A percentile compares a stretch with the other conserved stretches of the same genome.
These are phyloP conservation scores for Dissophora ornata DNA, from an alignment of 192 early-diverging fungal genomes.

Conservation along the genomic window DNA sequence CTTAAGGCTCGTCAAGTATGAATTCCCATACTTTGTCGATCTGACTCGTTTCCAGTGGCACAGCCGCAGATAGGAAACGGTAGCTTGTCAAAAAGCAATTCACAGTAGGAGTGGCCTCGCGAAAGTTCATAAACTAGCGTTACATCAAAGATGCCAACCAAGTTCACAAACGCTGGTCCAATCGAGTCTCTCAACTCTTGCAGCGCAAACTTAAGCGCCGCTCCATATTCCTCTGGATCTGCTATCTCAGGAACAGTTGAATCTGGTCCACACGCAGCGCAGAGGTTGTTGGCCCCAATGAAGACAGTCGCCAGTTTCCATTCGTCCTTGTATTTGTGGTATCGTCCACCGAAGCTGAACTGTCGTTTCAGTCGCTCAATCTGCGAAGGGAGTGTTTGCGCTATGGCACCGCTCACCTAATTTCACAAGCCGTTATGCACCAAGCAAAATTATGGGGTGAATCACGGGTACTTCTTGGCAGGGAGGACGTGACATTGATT, in stretches of 20 bases:
- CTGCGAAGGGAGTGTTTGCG: conserved; percentile 54
- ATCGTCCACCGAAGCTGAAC: conserved; percentile 31
- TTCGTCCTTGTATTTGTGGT: conserved; percentile 49
- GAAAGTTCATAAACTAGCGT: conserved; percentile 63
- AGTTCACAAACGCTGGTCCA: conserved; percentile 63
- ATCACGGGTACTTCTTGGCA: conserved; percentile 25
- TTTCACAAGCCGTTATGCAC: no score
- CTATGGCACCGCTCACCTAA: conserved; percentile 64
- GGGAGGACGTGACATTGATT: not conserved
- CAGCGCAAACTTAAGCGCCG: conserved; percentile 45
- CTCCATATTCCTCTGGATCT: conserved; percentile 58
- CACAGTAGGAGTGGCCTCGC: conserved; percentile 62
- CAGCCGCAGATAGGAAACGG: conserved; percentile 62
- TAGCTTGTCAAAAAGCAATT: conserved; percentile 58
- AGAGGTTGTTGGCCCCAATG: conserved; percentile 69
- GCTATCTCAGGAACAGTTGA: conserved; percentile 51
- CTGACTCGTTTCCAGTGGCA: conserved; percentile 48
- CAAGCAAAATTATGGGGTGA: not conserved
- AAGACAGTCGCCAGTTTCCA: conserved; percentile 68
- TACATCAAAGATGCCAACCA: conserved; percentile 63
- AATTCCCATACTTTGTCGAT: conserved; percentile 58
- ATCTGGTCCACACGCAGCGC: conserved; percentile 52
- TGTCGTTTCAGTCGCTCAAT: conserved; percentile 46
- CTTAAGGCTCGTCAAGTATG: no score
- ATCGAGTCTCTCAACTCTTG: conserved; percentile 51